Conservation (phyloP, 768 basidiomycete genomes). For the Lactarius tabidus region DNA sequence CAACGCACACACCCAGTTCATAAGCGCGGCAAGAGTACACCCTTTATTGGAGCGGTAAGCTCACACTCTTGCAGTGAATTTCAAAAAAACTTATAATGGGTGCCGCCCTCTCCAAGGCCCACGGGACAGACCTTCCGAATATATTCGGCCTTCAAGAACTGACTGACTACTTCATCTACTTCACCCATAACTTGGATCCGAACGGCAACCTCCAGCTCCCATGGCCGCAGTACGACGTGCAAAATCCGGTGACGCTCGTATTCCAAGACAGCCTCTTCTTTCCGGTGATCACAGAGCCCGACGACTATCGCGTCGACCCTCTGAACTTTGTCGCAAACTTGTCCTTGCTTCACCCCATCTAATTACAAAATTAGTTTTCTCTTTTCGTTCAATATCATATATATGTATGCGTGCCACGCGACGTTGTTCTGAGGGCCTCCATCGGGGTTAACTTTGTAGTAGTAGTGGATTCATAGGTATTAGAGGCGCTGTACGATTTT, state of each 20-base stretch:
- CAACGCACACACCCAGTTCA: conserved; percentile 1
- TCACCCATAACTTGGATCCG: conserved; percentile 12
- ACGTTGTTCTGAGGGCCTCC: not conserved
- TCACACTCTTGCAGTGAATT: not conserved
- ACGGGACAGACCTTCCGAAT: conserved; percentile 12
- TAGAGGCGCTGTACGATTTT: not conserved
- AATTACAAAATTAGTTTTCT: not conserved
- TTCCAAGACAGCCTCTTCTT: conserved; percentile 12
- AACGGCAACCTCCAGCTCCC: not conserved
- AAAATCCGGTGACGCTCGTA: conserved; percentile 1
- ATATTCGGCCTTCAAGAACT: conserved; percentile 5
- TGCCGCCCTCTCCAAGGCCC: not conserved
- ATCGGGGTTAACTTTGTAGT: not conserved
- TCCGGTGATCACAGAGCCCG: not conserved
- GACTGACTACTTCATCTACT: conserved; percentile 14
- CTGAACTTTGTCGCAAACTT: conserved; percentile 14
- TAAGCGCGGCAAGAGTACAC: conserved; percentile 4
- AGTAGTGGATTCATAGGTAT: not conserved
- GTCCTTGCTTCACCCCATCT: conserved; percentile 19
- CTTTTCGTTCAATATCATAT: not conserved
- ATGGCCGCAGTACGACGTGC: conserved; percentile 14
- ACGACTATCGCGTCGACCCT: conserved; percentile 13
- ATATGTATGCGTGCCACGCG: not conserved
- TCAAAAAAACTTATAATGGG: not conserved
- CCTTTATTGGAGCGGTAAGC: conserved; percentile 18